Conservation (phyloP, 306 rosid species). For the Elaeagnus macrophylla region DNA sequence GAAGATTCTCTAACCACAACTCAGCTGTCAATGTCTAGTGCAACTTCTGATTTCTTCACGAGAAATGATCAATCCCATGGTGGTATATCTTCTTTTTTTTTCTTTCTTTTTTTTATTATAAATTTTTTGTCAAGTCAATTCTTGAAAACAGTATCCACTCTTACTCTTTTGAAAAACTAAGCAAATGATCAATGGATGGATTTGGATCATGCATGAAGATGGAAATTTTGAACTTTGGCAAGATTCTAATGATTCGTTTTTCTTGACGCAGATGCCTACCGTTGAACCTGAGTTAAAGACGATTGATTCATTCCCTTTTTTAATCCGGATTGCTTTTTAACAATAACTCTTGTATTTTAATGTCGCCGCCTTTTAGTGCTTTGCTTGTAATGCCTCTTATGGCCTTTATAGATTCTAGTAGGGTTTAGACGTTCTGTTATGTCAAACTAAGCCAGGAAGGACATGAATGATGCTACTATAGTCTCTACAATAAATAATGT, state of each 20-base stretch:
- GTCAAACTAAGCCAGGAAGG: too few species aligned
- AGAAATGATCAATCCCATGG: conserved; percentile 13
- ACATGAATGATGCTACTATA: too few species aligned
- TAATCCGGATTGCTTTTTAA: not conserved
- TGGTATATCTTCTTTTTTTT: conserved; percentile 2
- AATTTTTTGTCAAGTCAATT: not conserved
- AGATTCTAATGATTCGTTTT: conserved; percentile 10
- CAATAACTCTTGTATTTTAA: not conserved
- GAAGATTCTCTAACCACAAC: conserved; percentile 30
- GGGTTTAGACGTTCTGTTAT: too few species aligned
- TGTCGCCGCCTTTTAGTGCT: too few species aligned
- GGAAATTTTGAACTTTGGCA: not conserved
- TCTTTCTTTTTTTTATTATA: not conserved
- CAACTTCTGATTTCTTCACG: conserved; percentile 18
- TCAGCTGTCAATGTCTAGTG: conserved; percentile 38
- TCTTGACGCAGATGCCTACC: conserved; percentile 14
- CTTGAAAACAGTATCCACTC: not conserved
- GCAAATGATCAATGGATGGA: not conserved
- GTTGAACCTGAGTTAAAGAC: conserved; percentile 7
- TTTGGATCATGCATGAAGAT: too few species aligned
- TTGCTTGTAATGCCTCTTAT: too few species aligned
- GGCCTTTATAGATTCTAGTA: too few species aligned
- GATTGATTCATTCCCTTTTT: not conserved
- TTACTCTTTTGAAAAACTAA: not conserved
- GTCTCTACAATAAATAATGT: too few species aligned